Base-by-base conservation (phyloP, 169 alveolate species). In the Babesia ovis region DNA sequence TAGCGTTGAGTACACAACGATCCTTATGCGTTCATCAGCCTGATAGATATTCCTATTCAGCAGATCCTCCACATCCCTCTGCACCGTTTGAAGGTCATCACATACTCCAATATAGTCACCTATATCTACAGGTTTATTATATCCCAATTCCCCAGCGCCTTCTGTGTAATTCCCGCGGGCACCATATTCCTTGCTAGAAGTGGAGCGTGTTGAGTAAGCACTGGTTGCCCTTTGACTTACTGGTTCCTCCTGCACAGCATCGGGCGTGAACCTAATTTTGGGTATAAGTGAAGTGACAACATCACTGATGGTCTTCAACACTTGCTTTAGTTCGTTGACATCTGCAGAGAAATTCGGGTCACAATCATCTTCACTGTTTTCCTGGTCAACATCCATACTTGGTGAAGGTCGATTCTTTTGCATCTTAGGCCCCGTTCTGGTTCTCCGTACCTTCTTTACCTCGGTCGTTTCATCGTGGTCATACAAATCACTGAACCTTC, bases 341-440 rank as follows among this genome's bases (percentile, higher is more conserved):
- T 64, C 74, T 6, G 3, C 12, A 18, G 4, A 11, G 4, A n/a
- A 25, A 35, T 32, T 48, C 2, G 45, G 2, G 34, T 43, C 61
- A 22, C 46, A 56, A 14, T 68, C 79, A 34, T 68, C 79, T 45
- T 68, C 79, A 22, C 79, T 68, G 27, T 4, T 8, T 9, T 48
- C 43, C 18, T 31, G 20, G 31, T 8, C 43, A 11, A 6, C 74
- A 8, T 54, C 41, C 16, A 22, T 32, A 11, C 22, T 4, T 0
- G 42, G 29, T 18, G 5, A 5, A 5, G 22, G 29, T 8, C 14
- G 8, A 39, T 14, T 39, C 46, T 14, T 39, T 39, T 8, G n/a
- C 46, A 39, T 9, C 14, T 48, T 48, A 2, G 79, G 60, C n/a
- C 12, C 20, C 35, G 39, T 2, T 34, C 37, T 56, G 4, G 23